Evolutionary conservation across 805 yeast species (phyloP).

Genomic region (Saturnispora silvae): DNA sequence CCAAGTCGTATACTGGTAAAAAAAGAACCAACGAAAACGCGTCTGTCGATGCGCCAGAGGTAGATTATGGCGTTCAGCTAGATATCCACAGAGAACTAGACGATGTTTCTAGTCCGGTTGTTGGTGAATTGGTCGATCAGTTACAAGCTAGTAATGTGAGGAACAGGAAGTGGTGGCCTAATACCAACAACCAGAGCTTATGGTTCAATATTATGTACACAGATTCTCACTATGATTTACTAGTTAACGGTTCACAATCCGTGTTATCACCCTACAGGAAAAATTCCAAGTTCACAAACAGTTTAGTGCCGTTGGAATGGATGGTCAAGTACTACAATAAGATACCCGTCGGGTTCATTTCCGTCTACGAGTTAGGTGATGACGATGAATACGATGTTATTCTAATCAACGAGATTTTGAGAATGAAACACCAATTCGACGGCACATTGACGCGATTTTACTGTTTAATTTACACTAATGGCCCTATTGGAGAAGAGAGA

Average conservation of each 20-base stretch:
- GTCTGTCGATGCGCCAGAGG: too few species aligned
- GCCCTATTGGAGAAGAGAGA: slow-evolving; percentile 4
- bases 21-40: not conserved
- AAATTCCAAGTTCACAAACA: slow-evolving; percentile 30
- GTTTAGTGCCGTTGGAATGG: slow-evolving; percentile 40
- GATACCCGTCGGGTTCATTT: slow-evolving; percentile 38
- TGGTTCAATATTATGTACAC: slow-evolving; percentile 11
- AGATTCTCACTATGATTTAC: slow-evolving; percentile 6
- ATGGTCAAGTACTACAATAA: slow-evolving; percentile 37
- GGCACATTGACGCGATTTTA: slow-evolving; percentile 9
- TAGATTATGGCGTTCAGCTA: slow-evolving; percentile 11
- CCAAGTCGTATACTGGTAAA: not conserved
- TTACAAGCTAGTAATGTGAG: slow-evolving; percentile 7
- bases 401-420: slow-evolving; percentile 26
- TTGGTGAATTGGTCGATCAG: slow-evolving; percentile 5
- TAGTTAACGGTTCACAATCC: slow-evolving; percentile 16
- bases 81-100: slow-evolving; percentile 16
- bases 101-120: slow-evolving; percentile 18
- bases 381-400: slow-evolving; percentile 21
- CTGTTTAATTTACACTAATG: slow-evolving; percentile 7
- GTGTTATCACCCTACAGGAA: slow-evolving; percentile 34
- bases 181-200: slow-evolving; percentile 1
- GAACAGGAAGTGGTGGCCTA: slow-evolving; percentile 11
- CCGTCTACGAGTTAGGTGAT: slow-evolving; percentile 31
- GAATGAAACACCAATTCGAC: slow-evolving; percentile 24